phyloP scores from a whole-genome alignment of 352 stramenopile species.

The Globisporangium irregulare region DNA sequence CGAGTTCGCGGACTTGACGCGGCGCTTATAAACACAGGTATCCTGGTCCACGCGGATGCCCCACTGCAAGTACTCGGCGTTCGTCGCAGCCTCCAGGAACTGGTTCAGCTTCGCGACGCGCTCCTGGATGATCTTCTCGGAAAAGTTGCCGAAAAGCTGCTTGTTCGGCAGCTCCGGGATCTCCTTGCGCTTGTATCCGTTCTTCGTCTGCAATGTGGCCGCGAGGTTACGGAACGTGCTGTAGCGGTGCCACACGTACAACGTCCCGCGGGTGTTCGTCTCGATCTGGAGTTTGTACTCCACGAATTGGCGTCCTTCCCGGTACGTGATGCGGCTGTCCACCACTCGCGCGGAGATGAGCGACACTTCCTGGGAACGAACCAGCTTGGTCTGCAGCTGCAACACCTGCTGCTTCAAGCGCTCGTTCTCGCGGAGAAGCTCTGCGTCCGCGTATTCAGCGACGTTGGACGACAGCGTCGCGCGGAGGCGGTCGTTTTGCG shows the following conservation, averaged over 20 bases:
- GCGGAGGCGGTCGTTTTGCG: slow-evolving; percentile 63
- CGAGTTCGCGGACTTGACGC: slow-evolving; percentile 42
- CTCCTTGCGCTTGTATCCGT: slow-evolving; percentile 70
- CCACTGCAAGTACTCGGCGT: slow-evolving; percentile 73
- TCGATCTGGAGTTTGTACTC: slow-evolving; percentile 33
- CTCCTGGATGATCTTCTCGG: slow-evolving; percentile 75
- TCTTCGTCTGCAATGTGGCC: slow-evolving; percentile 70
- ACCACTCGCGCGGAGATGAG: slow-evolving; percentile 71
- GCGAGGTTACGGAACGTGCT: slow-evolving; percentile 77
- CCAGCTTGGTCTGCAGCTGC: slow-evolving; percentile 67
- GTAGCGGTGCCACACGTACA: slow-evolving; percentile 78
- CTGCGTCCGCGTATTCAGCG: slow-evolving; percentile 62
- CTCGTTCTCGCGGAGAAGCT: slow-evolving; percentile 66
- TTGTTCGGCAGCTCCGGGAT: slow-evolving; percentile 75
- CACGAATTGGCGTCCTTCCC: slow-evolving; percentile 65
- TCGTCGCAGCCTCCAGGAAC: slow-evolving; percentile 70
- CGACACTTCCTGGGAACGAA: slow-evolving; percentile 61
- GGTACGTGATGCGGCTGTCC: slow-evolving; percentile 65
- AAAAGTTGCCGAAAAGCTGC: slow-evolving; percentile 70
- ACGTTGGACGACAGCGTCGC: slow-evolving; percentile 65
- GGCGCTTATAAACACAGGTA: slow-evolving; percentile 73
- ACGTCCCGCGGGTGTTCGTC: slow-evolving; percentile 60
- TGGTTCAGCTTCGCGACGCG: slow-evolving; percentile 70
- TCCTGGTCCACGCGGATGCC: slow-evolving; percentile 73
- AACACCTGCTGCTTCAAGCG: slow-evolving; percentile 68